These are phyloP conservation scores for Forsythia viridissima DNA, from an alignment of 257 asterid species.

Conservation along the genomic window DNA sequence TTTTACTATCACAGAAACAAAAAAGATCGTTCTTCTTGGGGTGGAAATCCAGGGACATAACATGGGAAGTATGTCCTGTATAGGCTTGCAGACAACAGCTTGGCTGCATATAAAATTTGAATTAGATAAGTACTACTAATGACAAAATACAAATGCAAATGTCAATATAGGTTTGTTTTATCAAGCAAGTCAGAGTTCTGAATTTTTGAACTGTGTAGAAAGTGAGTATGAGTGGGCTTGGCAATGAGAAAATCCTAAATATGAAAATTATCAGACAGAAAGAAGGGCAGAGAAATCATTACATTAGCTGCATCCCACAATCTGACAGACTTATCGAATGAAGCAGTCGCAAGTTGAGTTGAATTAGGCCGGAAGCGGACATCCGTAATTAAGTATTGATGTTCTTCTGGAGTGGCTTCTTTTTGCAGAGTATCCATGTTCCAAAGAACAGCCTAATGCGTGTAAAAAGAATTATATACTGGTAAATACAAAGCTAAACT, in stretches of 20 bases:
- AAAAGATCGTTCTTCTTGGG: slow-evolving; percentile 91
- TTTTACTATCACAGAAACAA: slow-evolving; percentile 82
- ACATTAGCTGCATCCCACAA: slow-evolving; percentile 98
- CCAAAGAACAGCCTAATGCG: slow-evolving; percentile 87
- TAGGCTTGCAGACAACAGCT: slow-evolving; percentile 79
- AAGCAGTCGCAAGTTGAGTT: slow-evolving; percentile 85
- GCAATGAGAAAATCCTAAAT: background rate
- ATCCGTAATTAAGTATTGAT: slow-evolving; percentile 77
- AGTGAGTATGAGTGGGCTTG: background rate
- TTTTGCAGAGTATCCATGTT: slow-evolving; percentile 90
- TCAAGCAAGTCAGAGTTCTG: background rate
- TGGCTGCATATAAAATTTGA: slow-evolving; percentile 61
- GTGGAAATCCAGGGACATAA: slow-evolving; percentile 92
- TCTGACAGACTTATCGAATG: slow-evolving; percentile 87
- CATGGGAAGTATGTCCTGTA: slow-evolving; percentile 72
- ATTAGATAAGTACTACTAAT: slow-evolving; percentile 17
- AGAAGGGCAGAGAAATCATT: slow-evolving; percentile 31
- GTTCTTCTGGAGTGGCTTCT: slow-evolving; percentile 73
- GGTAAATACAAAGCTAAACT: background rate
- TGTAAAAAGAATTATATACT: slow-evolving; percentile 7
- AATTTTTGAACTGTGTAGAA: background rate
- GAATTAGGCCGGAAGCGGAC: slow-evolving; percentile 96
- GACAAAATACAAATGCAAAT: background rate
- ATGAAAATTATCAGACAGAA: background rate
- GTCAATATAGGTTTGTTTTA: background rate